Percentiles rank a stretch among this genome's conserved stretches.
Conservation (phyloP, 1,139 yeast species). For the Sugiyamaella castrensis region DNA sequence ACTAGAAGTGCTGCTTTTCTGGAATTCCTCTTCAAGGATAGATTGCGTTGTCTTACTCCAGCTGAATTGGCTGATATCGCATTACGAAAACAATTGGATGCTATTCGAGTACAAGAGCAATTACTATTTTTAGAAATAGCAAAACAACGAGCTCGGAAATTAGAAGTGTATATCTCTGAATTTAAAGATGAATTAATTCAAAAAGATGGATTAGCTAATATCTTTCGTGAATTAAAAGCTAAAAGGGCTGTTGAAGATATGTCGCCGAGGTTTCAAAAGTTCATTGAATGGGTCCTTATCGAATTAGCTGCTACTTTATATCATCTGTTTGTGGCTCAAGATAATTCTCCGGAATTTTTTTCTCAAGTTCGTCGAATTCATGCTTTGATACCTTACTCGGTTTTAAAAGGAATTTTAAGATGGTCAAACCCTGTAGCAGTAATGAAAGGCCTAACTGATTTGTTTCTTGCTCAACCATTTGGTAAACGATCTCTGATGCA, state of each 20-base stretch:
- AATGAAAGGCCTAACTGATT: slow-evolving; percentile 69
- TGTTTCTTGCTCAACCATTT: slow-evolving; percentile 75
- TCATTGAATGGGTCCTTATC: slow-evolving; percentile 76
- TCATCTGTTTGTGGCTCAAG: slow-evolving; percentile 74
- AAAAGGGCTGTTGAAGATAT: slow-evolving; percentile 56
- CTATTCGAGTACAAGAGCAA: slow-evolving; percentile 60
- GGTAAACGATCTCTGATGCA: slow-evolving; percentile 69
- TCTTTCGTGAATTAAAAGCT: slow-evolving; percentile 63
- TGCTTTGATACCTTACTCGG: slow-evolving; percentile 67
- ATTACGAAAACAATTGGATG: slow-evolving; percentile 59
- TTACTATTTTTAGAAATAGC: slow-evolving; percentile 71
- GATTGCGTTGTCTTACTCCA: slow-evolving; percentile 37
- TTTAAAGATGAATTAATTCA: slow-evolving; percentile 52
- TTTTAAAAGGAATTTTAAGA: slow-evolving; percentile 70
- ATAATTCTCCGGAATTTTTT: slow-evolving; percentile 70
- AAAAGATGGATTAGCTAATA: slow-evolving; percentile 48
- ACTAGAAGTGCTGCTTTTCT: slow-evolving; percentile 50
- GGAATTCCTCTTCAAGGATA: slow-evolving; percentile 49
- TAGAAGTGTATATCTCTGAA: slow-evolving; percentile 51
- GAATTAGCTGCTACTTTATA: slow-evolving; percentile 82
- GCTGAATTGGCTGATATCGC: slow-evolving; percentile 55
- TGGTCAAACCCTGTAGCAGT: slow-evolving; percentile 85
- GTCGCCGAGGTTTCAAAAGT: slow-evolving; percentile 63
- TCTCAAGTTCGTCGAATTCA: slow-evolving; percentile 68
- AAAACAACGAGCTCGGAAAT: slow-evolving; percentile 43